Evolutionary conservation across 768 basidiomycete species (phyloP), one percentile per base, ranked within the genome.

Genomic region (Astraeus odoratus): DNA sequence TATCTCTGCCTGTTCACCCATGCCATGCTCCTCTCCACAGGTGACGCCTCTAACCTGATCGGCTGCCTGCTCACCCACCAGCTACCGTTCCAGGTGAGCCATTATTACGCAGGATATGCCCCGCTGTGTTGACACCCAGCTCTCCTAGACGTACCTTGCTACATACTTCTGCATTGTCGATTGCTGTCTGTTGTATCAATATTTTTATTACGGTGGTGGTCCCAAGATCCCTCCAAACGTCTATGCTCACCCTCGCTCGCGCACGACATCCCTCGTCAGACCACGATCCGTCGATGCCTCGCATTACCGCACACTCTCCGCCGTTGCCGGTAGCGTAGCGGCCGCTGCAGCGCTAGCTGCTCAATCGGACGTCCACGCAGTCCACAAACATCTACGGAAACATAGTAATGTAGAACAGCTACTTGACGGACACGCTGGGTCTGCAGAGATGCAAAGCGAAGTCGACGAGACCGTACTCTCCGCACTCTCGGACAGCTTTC

Each of bases 11-110:
- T n/a, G n/a, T n/a, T n/a, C n/a, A n/a, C n/a, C n/a, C n/a, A n/a
- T n/a, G n/a, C n/a, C n/a, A n/a, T 40, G 15, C 39, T 19, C 24
- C 37, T 20, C 20, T 15, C 55, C 22, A 22, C 60, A 87, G 95
- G 95, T 39, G 96, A 99, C 67, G 69, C 86, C 19, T 92, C 93
- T 16, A 98, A 98, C 64, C 75, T 98, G 24, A 63, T 98, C 47
- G 94, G 91, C 8, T 93, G 91, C 60, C 67, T 97, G 48, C 71
- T 99, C 44, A 98, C 96, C 3, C 77, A 85, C 55, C 96, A 98
- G 59, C 74, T 96, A 13, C 91, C 92, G 18, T 98, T 99, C 64
- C 95, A 98, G 68, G 92, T 90, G 63, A 55, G 77, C 57, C 6
- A 15, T 8, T 12, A 16, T 27, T 13, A 13, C 19, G 12, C 18